Evolutionary conservation across 1,284 basidiomycete species (phyloP), one percentile per base, ranked within the genome.

Genomic region (Tausonia pullulans): DNA sequence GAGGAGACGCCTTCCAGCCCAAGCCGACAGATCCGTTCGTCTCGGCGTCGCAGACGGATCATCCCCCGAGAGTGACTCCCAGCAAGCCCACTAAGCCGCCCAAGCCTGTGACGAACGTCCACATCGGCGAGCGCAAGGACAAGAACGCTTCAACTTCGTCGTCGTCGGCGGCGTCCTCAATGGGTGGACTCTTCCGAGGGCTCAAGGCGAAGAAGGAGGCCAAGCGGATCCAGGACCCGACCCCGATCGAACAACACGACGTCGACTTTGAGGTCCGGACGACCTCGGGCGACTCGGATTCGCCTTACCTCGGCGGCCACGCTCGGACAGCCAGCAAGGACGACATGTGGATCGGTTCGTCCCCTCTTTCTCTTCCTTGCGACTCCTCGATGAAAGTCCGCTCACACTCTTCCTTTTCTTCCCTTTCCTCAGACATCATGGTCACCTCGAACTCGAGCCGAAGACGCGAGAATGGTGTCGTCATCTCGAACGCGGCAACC

Each of bases 341-440:
- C 39, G 62, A 64, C 52, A 46, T 59, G 43, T 64, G 62, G 62
- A 52, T 64, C n/a, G 62, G 61, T 58, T n/a, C 48, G 55, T 62
- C 58, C 59, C 9, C 16, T 6, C 53, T 55, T 27, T 27, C 27
- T n/a, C 8, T 55, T 16, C 52, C 6, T 10, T 54, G 39, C 53
- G 53, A 41, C 49, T 6, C 27, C 13, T 40, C 4, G 14, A 13
- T 16, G 43, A 3, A 8, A 2, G 48, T 9, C 14, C 48, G 8
- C 14, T 49, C 9, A 49, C 48, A 13, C 44, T 56, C n/a, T 27
- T 50, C 50, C 7, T 45, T 11, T 6, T 44, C 1, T 61, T 48
- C 27, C 10, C 44, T 55, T 41, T 14, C 14, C 11, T 3, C 52
- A 62, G 61, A 63, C 57, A 52, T 63, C 50, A 16, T 58, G 40